These are phyloP conservation scores for Penicilliopsis zonata DNA, from an alignment of 495 filamentous ascomycete genomes.

Conservation along the genomic window DNA sequence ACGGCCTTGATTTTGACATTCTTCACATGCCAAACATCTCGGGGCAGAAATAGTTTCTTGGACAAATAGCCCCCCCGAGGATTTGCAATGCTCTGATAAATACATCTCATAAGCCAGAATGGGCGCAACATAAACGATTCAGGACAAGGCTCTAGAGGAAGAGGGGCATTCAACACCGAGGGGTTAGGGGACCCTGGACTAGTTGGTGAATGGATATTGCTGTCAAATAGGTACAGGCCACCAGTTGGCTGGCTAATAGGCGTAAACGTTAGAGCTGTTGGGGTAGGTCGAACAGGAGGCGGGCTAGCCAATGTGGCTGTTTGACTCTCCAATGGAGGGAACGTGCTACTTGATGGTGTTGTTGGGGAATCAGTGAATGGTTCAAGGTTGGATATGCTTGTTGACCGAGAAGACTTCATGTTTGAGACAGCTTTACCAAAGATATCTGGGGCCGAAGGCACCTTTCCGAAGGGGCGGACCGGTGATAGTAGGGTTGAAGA, in stretches of 20 bases:
- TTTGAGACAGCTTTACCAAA: constrained; percentile 73
- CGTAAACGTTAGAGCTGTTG: constrained; percentile 45
- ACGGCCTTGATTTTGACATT: constrained; percentile 82
- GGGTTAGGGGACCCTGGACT: constrained; percentile 55
- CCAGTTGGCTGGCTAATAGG: constrained; percentile 43
- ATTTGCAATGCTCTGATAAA: constrained; percentile 88
- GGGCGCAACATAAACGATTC: constrained; percentile 75
- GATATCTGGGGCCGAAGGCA: constrained; percentile 37
- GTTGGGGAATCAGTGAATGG: constrained; percentile 53
- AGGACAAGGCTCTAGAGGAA: constrained; percentile 83
- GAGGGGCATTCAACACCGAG: constrained; percentile 44
- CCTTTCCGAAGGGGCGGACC: constrained; percentile 34
- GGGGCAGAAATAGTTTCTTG: constrained; percentile 78
- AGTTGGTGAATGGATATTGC: constrained; percentile 64
- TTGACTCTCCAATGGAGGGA: constrained; percentile 39
- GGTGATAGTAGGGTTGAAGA: constrained; percentile 30
- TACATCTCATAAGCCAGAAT: constrained; percentile 90
- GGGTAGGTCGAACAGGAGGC: constrained; percentile 58
- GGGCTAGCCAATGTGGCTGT: constrained; percentile 33
- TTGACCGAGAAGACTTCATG: constrained; percentile 54
- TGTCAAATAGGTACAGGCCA: constrained; percentile 76
- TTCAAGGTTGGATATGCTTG: constrained; percentile 62
- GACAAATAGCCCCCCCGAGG: constrained; percentile 87
- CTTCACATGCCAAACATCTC: constrained; percentile 88
- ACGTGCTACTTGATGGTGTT: constrained; percentile 60